Base-by-base conservation (phyloP, 495 filamentous ascomycete species). In the Astrothelium macrocarpum region DNA sequence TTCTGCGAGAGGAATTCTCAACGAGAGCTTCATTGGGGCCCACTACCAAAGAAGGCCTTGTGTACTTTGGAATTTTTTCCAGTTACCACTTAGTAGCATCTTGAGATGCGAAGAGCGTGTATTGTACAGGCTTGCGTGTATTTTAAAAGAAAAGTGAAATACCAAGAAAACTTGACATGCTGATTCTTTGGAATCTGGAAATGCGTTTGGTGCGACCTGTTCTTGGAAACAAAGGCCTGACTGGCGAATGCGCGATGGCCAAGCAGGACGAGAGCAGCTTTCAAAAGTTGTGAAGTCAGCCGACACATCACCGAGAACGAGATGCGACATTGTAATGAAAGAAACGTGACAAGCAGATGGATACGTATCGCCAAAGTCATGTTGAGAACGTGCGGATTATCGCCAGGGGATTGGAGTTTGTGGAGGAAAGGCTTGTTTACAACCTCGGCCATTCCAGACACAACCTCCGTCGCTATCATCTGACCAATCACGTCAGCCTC, bases 401-500 rank as follows among this genome's bases (percentile, higher is more conserved):
- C 14, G 5, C 5, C 14, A 5, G 34, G 5, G 34, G 34, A 39
- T 39, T 39, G 34, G 34, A 5, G 34, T 39, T 39, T 5, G 34
- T 39, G 5, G 34, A 39, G 34, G 34, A 39, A 39, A n/a, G n/a
- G n/a, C n/a, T n/a, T n/a, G n/a, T n/a, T n/a, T n/a, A n/a, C 34
- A 39, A 5, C 34, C 34, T 39, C 34, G 34, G 34, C 34, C 5
- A 39, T 39, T 39, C 34, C 14, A 14, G 34, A 14, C 34, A 39
- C 34, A 39, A 14, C 34, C 5, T 14, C 34, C 5, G 34, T 14
- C 34, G 34, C 34, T 29, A 28, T 12, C 49, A 56, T 56, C 49
- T 29, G 49, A 29, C 49, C 49, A 56, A 56, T 56, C 49, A 56
- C 49, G 49, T 56, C 25, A 29, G 49, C 49, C 29, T 20, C 25